phyloP scores from a whole-genome alignment of 1,284 basidiomycete species.

The Fistulina hepatica region DNA sequence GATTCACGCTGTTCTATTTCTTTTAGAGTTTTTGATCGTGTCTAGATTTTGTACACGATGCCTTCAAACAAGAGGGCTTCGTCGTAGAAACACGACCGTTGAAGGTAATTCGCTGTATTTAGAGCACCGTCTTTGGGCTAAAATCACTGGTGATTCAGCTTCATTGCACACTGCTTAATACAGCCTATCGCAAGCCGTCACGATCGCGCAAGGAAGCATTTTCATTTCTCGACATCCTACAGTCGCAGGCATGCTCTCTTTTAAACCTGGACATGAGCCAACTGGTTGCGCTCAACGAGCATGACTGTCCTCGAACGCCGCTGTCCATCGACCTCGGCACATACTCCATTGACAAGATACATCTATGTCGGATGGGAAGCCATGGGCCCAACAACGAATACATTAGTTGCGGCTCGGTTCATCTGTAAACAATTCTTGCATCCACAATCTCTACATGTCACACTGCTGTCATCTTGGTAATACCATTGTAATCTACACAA shows the following conservation, averaged over 20 bases:
- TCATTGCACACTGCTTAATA: conserved; percentile 61
- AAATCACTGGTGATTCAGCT: conserved; percentile 28
- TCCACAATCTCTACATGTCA: no score
- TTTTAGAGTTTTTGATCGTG: no score
- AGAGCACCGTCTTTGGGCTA: background rate
- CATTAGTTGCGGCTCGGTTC: conserved; percentile 27
- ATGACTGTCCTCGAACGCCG: conserved; percentile 2
- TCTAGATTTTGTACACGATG: conserved; percentile 33
- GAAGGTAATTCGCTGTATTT: conserved; percentile 34
- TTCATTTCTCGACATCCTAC: conserved; percentile 35
- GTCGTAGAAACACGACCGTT: conserved; percentile 42
- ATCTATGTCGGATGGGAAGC: conserved; percentile 54
- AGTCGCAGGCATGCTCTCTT: background rate
- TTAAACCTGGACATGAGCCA: conserved; percentile 7
- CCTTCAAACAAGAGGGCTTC: conserved; percentile 43
- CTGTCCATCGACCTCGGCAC: conserved; percentile 32
- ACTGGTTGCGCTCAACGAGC: conserved; percentile 1
- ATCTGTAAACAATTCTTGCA: background rate
- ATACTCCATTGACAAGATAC: conserved; percentile 38
- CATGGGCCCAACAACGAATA: conserved; percentile 44
- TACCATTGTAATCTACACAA: no score
- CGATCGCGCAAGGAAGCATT: conserved; percentile 31
- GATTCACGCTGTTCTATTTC: background rate
- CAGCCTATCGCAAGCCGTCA: conserved; percentile 40
- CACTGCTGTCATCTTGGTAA: no score